Base-by-base conservation (phyloP, 306 rosid genomes). In the Cicer chorassanicum region DNA sequence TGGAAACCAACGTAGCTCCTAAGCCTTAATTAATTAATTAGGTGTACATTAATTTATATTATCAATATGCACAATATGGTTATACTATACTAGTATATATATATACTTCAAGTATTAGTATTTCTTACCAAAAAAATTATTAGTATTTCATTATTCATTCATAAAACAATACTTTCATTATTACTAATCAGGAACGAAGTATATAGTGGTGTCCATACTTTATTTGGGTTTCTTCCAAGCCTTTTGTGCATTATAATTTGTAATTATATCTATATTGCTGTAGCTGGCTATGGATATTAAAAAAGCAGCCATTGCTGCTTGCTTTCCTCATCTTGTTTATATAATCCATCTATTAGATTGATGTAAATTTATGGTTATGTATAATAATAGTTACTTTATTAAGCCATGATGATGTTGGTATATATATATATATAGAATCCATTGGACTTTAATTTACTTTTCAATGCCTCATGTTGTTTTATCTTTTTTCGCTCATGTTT, bases 1-100 rank as follows among this genome's bases (percentile, higher is more conserved):
- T 4, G 15, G 56, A 89, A 5, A 45, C 70, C 36, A 44, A 14
- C 14, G 24, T 12, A 1, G 75, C 65, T 49, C 82, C 85, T 74
- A 83, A 29, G 42, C 75, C 71, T 39, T 84, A 66, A 45, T 38
- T 24, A 24, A 24, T 19, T 19, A 24, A 24, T 24, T 42, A 83
- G 73, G 19, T 29, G 46, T 48, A 51, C 29, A 36, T 12, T 16
- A 14, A 59, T 7, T 49, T 4, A 55, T 55, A 55, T 19, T 55
- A 42, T 57, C 46, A 16, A 16, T 16, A 1, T 62, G 29, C 82
- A 78, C 8, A 43, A 54, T 11, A 14, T 21, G 15, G 10, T 50
- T 8, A n/a, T 71, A 24, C 2, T 24, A 24, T 24, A 24, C 21
- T 19, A 19, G 21, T 19, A 19, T 19, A 19, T 11, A 9, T 19